Base-by-base conservation (phyloP, 1,284 basidiomycete genomes). In the Microbotryomycetes sp. region DNA sequence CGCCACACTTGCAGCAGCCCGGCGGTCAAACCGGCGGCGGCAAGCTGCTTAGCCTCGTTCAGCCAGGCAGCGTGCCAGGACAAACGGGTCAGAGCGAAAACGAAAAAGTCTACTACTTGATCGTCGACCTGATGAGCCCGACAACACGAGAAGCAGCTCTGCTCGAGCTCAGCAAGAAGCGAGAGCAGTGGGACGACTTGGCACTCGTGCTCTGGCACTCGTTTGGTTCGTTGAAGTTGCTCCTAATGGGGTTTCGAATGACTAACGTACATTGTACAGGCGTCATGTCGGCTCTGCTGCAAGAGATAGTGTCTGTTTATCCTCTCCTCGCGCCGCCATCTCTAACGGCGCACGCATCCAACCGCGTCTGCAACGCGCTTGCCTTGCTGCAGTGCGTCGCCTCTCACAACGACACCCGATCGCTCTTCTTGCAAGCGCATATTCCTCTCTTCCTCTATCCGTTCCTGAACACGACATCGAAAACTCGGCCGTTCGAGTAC, bases 401-500 rank as follows among this genome's bases (percentile, higher is more conserved):
- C 23, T 93, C 89, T 60, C 92, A 97, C 75, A 83, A 89, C 3
- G 93, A 97, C 71, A 97, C 92, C 3, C 82, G 92, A 59, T 88
- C 91, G 68, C 81, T 96, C 24, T 97, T 97, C 77, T 80, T 97
- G 49, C 62, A 71, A 91, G 94, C 96, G 27, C 96, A 98, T 77
- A 96, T 99, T 72, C 96, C 96, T 30, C 84, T 99, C 62, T 98
- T 98, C 79, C 82, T 99, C 71, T 99, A 99, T 78, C 96, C 96
- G 9, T 99, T 99, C 79, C 81, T 99, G 70, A 98, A 99, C 78
- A 99, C 96, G 16, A 98, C 93, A 3, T 93, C 90, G 66, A 99
- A 98, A 81, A 98, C 94, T 16, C 84, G 96, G 15, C 96, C 96
- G 3, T 99, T 99, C 74, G 96, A 99, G 79, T 99, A 98, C 77